Evolutionary conservation across 805 yeast genomes (phyloP), one percentile per base, ranked within the genome.

Genomic region (Zygotorulaspora sp.): DNA sequence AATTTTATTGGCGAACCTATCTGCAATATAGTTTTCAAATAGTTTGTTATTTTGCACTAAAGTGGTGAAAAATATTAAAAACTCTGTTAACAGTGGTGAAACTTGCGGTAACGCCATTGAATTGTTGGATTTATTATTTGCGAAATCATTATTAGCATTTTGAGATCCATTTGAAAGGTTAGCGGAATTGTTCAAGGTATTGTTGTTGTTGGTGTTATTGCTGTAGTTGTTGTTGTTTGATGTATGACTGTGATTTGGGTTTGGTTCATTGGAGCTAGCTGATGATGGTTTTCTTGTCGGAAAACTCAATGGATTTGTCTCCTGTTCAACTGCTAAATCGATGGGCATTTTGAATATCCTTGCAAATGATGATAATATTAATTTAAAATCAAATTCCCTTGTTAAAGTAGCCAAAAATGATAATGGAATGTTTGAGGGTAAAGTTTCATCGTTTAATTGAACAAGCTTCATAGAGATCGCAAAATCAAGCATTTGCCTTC

Each of bases 21-120:
- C 67, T 2, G 70, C 59, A 20, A 77, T 61, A 35, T 68, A 63
- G 12, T 55, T 52, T 41, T 70, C 70, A 50, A 82, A 79, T 33
- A 60, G 61, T 41, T 67, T 68, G 61, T 90, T 90, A 49, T 87
- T 79, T 53, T 85, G 90, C 22, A 76, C 62, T 29, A 87, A 62
- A 50, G 84, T 95, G 84, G 95, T 85, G 11, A 83, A 48, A 6
- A 89, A 55, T 55, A 82, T 70, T 5, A 77, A 59, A n/a, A 74
- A 54, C 52, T 82, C 89, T 3, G 69, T 62, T 2, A 77, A 57
- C 80, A 88, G 68, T 13, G 70, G 50, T 4, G 73, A 60, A 40
- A 68, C 35, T 45, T 61, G 44, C 30, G 75, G 63, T 41, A 68
- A 30, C 36, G 32, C 25, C 30, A 25, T 27, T 19, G 34, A 28